These are phyloP conservation scores for Penicillium fimorum DNA, from an alignment of 495 filamentous ascomycete genomes.

Conservation along the genomic window DNA sequence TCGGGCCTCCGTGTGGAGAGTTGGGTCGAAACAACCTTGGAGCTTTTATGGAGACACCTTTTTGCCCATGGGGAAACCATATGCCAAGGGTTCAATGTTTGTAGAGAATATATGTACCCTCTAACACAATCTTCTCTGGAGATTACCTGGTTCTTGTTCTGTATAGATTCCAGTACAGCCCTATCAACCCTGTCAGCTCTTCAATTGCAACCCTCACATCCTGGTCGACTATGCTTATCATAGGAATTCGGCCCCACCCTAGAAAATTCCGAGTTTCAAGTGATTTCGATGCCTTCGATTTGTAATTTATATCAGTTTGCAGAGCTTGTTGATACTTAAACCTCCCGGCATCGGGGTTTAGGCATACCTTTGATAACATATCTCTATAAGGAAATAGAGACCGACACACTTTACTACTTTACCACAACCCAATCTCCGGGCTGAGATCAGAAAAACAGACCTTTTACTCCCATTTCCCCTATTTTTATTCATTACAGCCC, in stretches of 20 bases:
- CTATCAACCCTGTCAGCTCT: too few relatives aligned
- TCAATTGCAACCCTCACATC: too few relatives aligned
- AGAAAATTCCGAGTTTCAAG: constrained; percentile 1
- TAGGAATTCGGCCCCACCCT: constrained; percentile 4
- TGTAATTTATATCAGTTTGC: not conserved
- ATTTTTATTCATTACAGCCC: not conserved
- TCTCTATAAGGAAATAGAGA: not conserved
- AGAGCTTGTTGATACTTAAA: not conserved
- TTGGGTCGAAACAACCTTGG: too few relatives aligned
- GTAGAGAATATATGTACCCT: too few relatives aligned
- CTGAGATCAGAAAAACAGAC: not conserved
- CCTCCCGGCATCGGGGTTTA: not conserved
- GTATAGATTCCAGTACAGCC: not conserved
- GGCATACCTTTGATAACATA: not conserved
- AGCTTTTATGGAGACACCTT: too few relatives aligned
- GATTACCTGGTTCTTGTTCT: too few relatives aligned
- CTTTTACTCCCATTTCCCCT: not conserved
- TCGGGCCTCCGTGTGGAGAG: too few relatives aligned
- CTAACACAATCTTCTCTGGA: too few relatives aligned
- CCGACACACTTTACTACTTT: not conserved
- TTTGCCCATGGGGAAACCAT: too few relatives aligned
- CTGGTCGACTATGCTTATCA: too few relatives aligned
- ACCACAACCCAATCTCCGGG: not conserved
- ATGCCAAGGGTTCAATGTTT: too few relatives aligned
- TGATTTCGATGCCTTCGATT: not conserved